Base-by-base conservation (phyloP, 306 rosid species). In the Albizia julibrissin region DNA sequence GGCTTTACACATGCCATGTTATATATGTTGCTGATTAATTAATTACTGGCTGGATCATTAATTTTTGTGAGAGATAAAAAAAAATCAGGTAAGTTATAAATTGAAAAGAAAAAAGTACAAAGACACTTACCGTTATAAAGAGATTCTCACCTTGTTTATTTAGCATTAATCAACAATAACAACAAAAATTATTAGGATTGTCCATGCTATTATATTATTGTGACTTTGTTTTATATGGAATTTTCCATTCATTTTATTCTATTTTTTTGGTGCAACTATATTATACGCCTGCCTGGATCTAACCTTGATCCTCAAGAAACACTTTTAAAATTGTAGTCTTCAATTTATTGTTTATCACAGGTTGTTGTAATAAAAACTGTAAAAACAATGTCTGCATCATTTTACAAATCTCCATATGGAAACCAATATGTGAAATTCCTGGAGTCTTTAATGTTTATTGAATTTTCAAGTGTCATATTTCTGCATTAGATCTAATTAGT, bases 1-100 rank as follows among this genome's bases (percentile, higher is more conserved):
- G 8, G 75, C 75, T 43, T 43, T 71, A 44, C 14, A 71, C 58
- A 71, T 71, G 56, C n/a, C 75, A 71, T 44, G 31, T 6, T 44
- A 14, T 37, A 37, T 37, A 37, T 26, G 37, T 14, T 44, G 37
- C 39, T 1, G 33, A 11, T 70, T n/a, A 10, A 22, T 69, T 19
- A 22, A 58, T 58, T 58, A n/a, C 14, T 58, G 14, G 15, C 65
- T 58, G 11, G 65, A 58, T n/a, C 6, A 10, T 56, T 56, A 21
- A 52, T 52, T 10, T 52, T 52, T 5, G 10, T 22, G 3, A 52
- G 9, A 19, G 21, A 49, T 46, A 46, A 15, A 3, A 49, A 47
- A 4, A 50, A 16, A 5, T 50, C 5, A 50, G 58, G 19, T 14
- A 16, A 50, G 7, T 50, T 15, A 37, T 37, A 3, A 50, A 16